phyloP scores from a whole-genome alignment of 1,284 basidiomycete genomes.

The Ustilago loliicola region DNA sequence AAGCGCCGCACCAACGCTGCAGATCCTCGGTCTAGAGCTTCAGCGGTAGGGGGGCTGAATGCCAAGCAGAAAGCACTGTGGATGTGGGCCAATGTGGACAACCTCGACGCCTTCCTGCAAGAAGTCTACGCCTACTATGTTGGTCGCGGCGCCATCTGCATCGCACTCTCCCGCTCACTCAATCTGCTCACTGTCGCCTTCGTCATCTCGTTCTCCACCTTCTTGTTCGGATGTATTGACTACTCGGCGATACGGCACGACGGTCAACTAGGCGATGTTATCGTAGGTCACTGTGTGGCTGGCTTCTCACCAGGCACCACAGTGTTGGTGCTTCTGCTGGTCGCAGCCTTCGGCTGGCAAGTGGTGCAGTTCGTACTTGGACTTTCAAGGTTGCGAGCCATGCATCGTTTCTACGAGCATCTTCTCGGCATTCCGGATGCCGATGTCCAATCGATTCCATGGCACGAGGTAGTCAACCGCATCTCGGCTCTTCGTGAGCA shows the following conservation, averaged over 20 bases:
- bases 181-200: conserved; percentile 96
- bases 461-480: conserved; percentile 92
- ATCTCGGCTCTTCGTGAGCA: conserved; percentile 73
- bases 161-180: conserved; percentile 85
- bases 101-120: conserved; percentile 93
- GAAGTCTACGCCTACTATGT: conserved; percentile 96
- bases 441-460: conserved; percentile 96
- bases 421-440: conserved; percentile 76
- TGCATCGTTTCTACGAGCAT: conserved; percentile 86
- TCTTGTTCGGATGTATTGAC: conserved; percentile 93
- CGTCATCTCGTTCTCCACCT: conserved; percentile 95
- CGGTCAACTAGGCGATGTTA: conserved; percentile 61
- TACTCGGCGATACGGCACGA: conserved; percentile 77
- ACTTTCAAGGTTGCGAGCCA: conserved; percentile 83
- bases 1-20: conserved; percentile 19
- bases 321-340: conserved; percentile 76
- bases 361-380: conserved; percentile 73
- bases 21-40: conserved; percentile 36
- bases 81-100: conserved; percentile 99
- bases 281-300: conserved; percentile 72
- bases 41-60: conserved; percentile 40
- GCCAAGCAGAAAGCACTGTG: conserved; percentile 78
- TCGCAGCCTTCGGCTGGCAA: conserved; percentile 78
- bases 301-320: conserved; percentile 86
- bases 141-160: conserved; percentile 94